phyloP scores from a whole-genome alignment of 257 asterid species.

The Perilla frutescens region DNA sequence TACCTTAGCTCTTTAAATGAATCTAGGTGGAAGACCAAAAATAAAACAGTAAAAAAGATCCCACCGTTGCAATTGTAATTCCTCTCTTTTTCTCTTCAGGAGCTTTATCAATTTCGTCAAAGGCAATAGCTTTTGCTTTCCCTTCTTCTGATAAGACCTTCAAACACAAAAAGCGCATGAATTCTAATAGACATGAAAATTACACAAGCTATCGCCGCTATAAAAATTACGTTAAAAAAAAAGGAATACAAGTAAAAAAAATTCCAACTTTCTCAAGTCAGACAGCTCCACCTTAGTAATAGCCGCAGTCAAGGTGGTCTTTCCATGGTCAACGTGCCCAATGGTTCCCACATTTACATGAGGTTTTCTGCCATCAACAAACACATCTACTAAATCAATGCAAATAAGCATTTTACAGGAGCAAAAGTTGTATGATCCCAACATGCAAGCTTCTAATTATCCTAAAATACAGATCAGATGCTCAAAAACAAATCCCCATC shows the following conservation, averaged over 20 bases:
- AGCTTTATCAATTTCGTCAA: slow-evolving; percentile 97
- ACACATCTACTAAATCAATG: slow-evolving; percentile 14
- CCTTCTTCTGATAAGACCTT: slow-evolving; percentile 93
- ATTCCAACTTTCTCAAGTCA: neutral
- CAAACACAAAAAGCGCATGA: slow-evolving; percentile 18
- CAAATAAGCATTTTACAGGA: slow-evolving; percentile 3
- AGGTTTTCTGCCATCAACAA: slow-evolving; percentile 68
- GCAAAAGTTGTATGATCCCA: neutral
- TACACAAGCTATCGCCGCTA: neutral
- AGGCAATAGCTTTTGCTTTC: slow-evolving; percentile 88
- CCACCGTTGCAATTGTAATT: slow-evolving; percentile 90
- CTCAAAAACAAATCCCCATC: neutral
- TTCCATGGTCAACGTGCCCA: slow-evolving; percentile 99
- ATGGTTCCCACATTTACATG: slow-evolving; percentile 98
- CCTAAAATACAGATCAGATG: slow-evolving; percentile 10
- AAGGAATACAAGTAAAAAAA: neutral
- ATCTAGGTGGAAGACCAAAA: neutral
- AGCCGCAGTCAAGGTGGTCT: slow-evolving; percentile 95
- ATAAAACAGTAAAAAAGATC: slow-evolving; percentile 17
- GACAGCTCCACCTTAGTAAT: slow-evolving; percentile 70
- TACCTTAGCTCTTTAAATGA: slow-evolving; percentile 2
- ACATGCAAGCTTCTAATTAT: neutral
- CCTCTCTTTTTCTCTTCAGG: slow-evolving; percentile 99
- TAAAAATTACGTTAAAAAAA: neutral
- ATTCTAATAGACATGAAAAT: neutral